These are phyloP conservation scores for Salix koriyanagi DNA, from an alignment of 345 rosid genomes.

Conservation along the genomic window DNA sequence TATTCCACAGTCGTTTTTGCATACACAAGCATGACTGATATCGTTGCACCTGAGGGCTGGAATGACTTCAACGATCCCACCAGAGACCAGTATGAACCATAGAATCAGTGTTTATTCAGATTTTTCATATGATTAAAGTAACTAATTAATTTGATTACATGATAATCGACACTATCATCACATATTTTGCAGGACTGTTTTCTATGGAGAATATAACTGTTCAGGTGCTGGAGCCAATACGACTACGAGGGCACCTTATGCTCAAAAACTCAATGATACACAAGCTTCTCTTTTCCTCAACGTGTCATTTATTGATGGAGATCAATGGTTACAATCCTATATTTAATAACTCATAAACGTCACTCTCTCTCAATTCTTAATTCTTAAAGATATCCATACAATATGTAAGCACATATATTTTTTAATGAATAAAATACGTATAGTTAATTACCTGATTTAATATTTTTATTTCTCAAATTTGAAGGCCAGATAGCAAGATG, in stretches of 20 bases:
- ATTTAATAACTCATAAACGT: not conserved
- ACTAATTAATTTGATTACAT: not conserved
- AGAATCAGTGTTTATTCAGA: too few species aligned
- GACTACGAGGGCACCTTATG: constrained; percentile 53
- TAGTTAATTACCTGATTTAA: too few species aligned
- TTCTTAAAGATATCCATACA: too few species aligned
- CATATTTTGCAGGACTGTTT: constrained; percentile 50
- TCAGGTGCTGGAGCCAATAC: constrained; percentile 62
- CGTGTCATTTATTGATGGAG: constrained; percentile 58
- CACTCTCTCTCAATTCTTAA: not conserved
- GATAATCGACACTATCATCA: too few species aligned
- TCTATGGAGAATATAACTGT: constrained; percentile 74
- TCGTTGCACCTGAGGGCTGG: constrained; percentile 87
- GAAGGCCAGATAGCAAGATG: too few species aligned
- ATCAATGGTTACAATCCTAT: constrained; percentile 57
- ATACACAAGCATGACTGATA: constrained; percentile 59
- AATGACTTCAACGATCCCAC: constrained; percentile 77
- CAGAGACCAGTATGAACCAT: constrained; percentile 52
- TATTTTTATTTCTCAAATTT: not conserved
- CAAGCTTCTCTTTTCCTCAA: constrained; percentile 54
- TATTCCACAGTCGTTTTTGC: constrained; percentile 73
- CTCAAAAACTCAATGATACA: constrained; percentile 59
- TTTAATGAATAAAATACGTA: too few species aligned
- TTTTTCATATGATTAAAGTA: not conserved
- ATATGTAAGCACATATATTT: too few species aligned